phyloP scores from a whole-genome alignment of 1,284 basidiomycete species.

The Apiotrichum sp. region DNA sequence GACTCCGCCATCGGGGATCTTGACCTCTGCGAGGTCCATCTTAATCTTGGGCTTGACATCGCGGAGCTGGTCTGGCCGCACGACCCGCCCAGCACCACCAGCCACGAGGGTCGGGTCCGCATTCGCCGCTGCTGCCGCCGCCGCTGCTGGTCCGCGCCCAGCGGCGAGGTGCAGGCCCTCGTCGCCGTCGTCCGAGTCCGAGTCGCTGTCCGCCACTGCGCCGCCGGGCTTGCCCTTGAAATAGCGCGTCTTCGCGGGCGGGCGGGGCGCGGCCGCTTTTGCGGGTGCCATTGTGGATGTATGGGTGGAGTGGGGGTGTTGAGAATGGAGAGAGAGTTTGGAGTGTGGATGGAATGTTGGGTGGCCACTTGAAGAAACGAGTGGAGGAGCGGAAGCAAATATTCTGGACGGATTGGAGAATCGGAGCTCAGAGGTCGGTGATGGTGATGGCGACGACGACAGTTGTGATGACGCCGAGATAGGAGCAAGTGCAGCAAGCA shows the following conservation, averaged over 20 bases:
- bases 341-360: too few species aligned
- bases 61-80: conserved; percentile 16
- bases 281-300: neutral
- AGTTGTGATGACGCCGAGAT: neutral
- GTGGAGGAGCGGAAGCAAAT: conserved; percentile 1
- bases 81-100: conserved; percentile 43
- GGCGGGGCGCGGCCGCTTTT: neutral
- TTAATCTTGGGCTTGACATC: conserved; percentile 22
- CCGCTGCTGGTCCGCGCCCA: neutral
- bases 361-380: neutral
- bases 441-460: too few species aligned
- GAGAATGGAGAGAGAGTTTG: neutral
- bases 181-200: conserved; percentile 25
- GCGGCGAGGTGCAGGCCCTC: conserved; percentile 10
- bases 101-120: conserved; percentile 31
- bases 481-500: neutral
- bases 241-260: conserved; percentile 33
- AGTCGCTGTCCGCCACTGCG: conserved; percentile 21
- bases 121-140: conserved; percentile 10
- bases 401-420: too few species aligned
- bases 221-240: conserved; percentile 42
- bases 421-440: too few species aligned
- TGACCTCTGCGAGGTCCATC: conserved; percentile 34
- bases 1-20: conserved; percentile 37
- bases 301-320: neutral